Conservation (phyloP, 352 stramenopile species). For the Pythium dissimile region DNA sequence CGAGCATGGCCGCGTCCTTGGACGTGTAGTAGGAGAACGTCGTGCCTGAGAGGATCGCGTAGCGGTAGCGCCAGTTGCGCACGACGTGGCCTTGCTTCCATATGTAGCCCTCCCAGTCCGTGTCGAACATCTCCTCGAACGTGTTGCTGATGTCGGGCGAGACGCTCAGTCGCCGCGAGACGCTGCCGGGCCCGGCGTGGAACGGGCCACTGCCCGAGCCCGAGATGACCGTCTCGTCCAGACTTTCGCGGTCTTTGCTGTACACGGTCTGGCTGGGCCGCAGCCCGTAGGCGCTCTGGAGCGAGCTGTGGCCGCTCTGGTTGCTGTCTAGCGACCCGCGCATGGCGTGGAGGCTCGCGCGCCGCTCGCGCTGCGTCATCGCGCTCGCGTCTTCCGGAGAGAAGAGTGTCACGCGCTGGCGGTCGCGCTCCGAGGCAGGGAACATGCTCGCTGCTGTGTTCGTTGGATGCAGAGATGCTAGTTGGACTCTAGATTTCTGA, state of each 20-base stretch:
- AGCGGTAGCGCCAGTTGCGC: slow-evolving; percentile 81
- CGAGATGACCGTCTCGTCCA: slow-evolving; percentile 62
- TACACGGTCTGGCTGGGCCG: slow-evolving; percentile 70
- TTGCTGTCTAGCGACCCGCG: slow-evolving; percentile 17
- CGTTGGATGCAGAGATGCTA: too few species aligned
- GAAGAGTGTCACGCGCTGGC: slow-evolving; percentile 70
- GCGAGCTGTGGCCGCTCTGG: slow-evolving; percentile 1
- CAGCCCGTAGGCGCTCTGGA: slow-evolving; percentile 18
- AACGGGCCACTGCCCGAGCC: slow-evolving; percentile 34
- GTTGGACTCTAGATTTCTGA: too few species aligned
- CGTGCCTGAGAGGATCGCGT: slow-evolving; percentile 75
- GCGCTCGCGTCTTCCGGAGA: slow-evolving; percentile 63
- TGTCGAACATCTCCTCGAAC: slow-evolving; percentile 85
- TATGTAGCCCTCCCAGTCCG: slow-evolving; percentile 86
- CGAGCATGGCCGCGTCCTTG: slow-evolving; percentile 72
- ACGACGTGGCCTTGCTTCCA: slow-evolving; percentile 88
- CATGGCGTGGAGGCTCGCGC: slow-evolving; percentile 24
- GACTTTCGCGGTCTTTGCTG: slow-evolving; percentile 34
- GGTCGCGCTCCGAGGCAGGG: slow-evolving; percentile 19
- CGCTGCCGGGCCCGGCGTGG: too few species aligned
- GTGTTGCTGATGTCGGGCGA: slow-evolving; percentile 65
- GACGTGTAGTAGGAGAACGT: slow-evolving; percentile 81
- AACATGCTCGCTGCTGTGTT: background rate
- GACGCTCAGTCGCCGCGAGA: slow-evolving; percentile 45
- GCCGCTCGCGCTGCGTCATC: slow-evolving; percentile 64